Evolutionary conservation across 345 rosid genomes (phyloP), one percentile per base, ranked within the genome.

Genomic region (Nephelium lappaceum): DNA sequence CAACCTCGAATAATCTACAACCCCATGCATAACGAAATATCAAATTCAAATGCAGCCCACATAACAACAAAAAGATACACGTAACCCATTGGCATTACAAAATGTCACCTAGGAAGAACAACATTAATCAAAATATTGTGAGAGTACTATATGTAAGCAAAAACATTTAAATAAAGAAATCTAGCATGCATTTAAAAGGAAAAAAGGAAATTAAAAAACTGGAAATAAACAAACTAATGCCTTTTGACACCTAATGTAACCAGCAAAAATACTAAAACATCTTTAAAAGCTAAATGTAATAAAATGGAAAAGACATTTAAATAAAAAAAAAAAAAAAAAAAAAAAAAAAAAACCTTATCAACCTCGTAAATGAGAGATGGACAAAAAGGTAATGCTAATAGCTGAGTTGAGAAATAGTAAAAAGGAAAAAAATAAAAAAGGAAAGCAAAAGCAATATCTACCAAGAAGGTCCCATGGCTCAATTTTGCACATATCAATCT

Each of bases 401-500:
- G 19, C 24, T 23, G 16, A 24, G 39, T 31, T 38, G 12, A 38
- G 12, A 55, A 12, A 31, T 31, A 31, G 36, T 31, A 31, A 31
- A 45, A 8, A 45, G n/a, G 1, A 6, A 53, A 6, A 53, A 53
- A 49, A 6, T 5, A 75, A 69, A 43, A 24, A 2, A 0, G 12
- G 47, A 73, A 67, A 16, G 23, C 38, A 65, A 57, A 64, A 55
- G 27, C 24, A 57, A 12, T 75, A 36, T 8, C 49, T 61, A 91
- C 97, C 95, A 77, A 94, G 86, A 41, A 95, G 93, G 39, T 92
- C 90, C 96, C 93, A 90, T 5, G 98, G 98, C 81, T 95, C 98
- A 21, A 88, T 87, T 83, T 90, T 91, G 89, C 92, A 95, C 71
- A 95, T 91, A 81, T 95, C 98, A 79, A 92, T 95, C 69, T 90